Evolutionary conservation across 2,329 filamentous ascomycete species (phyloP).

Genomic region (Xylariaceae sp.): DNA sequence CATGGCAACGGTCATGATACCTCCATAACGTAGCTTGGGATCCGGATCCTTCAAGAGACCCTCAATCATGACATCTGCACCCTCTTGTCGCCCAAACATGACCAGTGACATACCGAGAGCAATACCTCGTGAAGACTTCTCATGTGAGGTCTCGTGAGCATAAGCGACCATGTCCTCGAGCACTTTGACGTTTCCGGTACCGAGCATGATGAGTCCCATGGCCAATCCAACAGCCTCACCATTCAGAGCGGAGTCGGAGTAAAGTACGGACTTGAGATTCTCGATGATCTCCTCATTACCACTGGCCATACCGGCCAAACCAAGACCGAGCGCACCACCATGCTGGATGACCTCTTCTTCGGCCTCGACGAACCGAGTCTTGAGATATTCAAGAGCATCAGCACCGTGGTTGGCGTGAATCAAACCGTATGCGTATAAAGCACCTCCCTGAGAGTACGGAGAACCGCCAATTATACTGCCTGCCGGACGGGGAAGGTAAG

Average conservation of each 20-base stretch:
- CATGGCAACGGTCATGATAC: slow-evolving; percentile 97
- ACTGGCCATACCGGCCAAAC: slow-evolving; percentile 96
- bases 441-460: slow-evolving; percentile 92
- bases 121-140: slow-evolving; percentile 95
- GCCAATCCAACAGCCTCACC: slow-evolving; percentile 92
- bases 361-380: slow-evolving; percentile 66
- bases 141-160: slow-evolving; percentile 94
- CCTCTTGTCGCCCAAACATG: slow-evolving; percentile 95
- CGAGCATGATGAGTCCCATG: slow-evolving; percentile 98
- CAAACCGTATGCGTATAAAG: slow-evolving; percentile 87
- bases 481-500: slow-evolving; percentile 73
- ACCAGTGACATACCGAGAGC: slow-evolving; percentile 96
- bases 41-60: slow-evolving; percentile 90
- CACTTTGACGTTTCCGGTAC: slow-evolving; percentile 90
- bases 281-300: slow-evolving; percentile 88
- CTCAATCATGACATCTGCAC: slow-evolving; percentile 89
- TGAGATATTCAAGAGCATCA: slow-evolving; percentile 76
- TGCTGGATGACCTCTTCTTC: slow-evolving; percentile 94
- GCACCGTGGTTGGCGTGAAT: slow-evolving; percentile 98
- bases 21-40: slow-evolving; percentile 88
- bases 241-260: slow-evolving; percentile 90
- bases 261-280: slow-evolving; percentile 81
- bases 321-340: slow-evolving; percentile 87
- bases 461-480: slow-evolving; percentile 73
- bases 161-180: slow-evolving; percentile 97